Evolutionary conservation across 495 filamentous ascomycete species (phyloP).

Genomic region (Trichoderma erinaceum): DNA sequence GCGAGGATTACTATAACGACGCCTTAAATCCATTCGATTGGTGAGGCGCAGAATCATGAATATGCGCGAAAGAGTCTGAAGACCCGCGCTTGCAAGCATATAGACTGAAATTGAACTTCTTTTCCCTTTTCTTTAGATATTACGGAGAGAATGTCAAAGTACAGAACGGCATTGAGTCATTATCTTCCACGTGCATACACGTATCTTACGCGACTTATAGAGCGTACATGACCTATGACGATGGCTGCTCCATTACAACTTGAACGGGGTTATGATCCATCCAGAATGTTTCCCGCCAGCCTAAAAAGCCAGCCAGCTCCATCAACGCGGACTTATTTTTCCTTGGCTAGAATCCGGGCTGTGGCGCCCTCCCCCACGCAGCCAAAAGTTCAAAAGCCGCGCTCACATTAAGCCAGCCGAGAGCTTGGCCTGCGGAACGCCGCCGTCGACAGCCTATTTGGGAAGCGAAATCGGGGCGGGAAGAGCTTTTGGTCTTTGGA

Average conservation of each 20-base stretch:
- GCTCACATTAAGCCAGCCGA: neutral
- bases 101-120: neutral
- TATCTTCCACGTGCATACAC: too few relatives aligned
- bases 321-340: slow-evolving; percentile 6
- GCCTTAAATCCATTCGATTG: neutral
- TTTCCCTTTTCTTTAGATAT: neutral
- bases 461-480: neutral
- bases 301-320: neutral
- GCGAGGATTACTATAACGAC: neutral
- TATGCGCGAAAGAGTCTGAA: neutral
- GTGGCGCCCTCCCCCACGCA: slow-evolving; percentile 1
- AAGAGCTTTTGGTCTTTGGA: neutral
- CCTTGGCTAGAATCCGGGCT: slow-evolving; percentile 13
- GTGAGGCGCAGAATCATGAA: neutral
- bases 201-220: too few relatives aligned
- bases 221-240: too few relatives aligned
- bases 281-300: neutral
- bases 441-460: neutral
- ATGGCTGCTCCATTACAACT: too few relatives aligned
- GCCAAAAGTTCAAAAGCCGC: neutral
- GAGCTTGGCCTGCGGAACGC: neutral
- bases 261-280: too few relatives aligned
- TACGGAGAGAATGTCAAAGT: neutral
- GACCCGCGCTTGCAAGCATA: neutral
- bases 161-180: neutral